Conservation (phyloP, 345 rosid species). For the Eucalyptus paniculata region DNA sequence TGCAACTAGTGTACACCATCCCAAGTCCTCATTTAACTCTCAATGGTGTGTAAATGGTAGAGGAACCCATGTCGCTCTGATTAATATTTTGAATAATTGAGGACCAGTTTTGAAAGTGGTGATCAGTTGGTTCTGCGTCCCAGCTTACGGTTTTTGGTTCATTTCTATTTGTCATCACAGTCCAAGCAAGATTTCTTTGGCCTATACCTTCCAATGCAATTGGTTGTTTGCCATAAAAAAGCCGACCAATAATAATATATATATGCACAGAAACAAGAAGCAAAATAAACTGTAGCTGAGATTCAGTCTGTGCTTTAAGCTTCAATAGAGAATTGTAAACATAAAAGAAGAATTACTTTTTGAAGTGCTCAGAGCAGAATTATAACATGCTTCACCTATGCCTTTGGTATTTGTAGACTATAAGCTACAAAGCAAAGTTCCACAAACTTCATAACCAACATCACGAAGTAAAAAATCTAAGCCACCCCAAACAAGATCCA, state of each 20-base stretch:
- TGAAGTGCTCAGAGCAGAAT: background rate
- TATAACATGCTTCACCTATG: background rate
- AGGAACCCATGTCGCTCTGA: background rate
- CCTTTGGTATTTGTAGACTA: background rate
- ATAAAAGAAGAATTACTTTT: background rate
- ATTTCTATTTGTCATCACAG: background rate
- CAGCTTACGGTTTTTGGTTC: background rate
- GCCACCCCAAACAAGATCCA: background rate
- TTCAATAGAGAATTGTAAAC: background rate
- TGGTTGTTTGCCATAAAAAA: background rate
- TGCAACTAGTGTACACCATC: background rate
- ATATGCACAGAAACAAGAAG: background rate
- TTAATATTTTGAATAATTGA: background rate
- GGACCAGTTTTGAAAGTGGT: background rate
- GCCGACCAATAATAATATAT: background rate
- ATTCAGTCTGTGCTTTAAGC: background rate
- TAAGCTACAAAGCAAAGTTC: background rate
- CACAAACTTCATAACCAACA: background rate
- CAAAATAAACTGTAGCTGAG: background rate
- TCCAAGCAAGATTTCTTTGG: background rate
- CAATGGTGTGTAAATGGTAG: background rate
- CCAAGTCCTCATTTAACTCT: background rate
- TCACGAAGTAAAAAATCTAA: background rate
- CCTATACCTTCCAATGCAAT: background rate
- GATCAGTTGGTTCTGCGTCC: background rate